A percentile compares a stretch with the other conserved stretches of the same genome.
Evolutionary conservation across 2,329 filamentous ascomycete species (phyloP).

Genomic region (Sporothrix phasma): DNA sequence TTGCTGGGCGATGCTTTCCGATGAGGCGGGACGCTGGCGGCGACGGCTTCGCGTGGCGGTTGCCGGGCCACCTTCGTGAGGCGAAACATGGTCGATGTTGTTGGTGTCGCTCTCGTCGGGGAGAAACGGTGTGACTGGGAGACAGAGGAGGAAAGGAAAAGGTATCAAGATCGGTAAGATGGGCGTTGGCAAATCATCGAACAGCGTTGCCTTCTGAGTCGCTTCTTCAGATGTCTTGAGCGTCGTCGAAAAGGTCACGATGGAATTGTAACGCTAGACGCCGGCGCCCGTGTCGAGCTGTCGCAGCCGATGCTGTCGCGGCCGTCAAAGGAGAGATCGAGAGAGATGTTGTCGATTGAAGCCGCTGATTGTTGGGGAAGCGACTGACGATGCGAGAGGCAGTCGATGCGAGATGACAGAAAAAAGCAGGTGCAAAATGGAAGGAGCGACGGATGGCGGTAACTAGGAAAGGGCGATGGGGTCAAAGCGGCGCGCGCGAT

Average conservation of each 20-base stretch:
- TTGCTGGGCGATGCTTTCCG: slow-evolving; percentile 44
- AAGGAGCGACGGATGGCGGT: slow-evolving; percentile 5
- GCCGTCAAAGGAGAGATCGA: not conserved
- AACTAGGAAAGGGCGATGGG: slow-evolving; percentile 11
- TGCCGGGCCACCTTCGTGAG: slow-evolving; percentile 42
- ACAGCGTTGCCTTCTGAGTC: not conserved
- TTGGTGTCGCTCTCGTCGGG: not conserved
- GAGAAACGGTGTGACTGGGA: too few relatives aligned
- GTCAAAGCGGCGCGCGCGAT: slow-evolving; percentile 1
- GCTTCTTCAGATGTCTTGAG: not conserved
- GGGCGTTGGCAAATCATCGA: slow-evolving; percentile 11
- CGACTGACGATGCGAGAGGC: slow-evolving; percentile 4
- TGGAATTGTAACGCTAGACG: not conserved
- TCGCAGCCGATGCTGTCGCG: not conserved
- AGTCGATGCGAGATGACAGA: slow-evolving; percentile 3
- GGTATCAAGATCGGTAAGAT: not conserved
- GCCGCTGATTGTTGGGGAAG: not conserved
- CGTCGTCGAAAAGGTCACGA: not conserved
- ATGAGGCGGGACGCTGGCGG: slow-evolving; percentile 48
- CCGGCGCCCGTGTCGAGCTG: not conserved
- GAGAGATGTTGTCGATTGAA: not conserved
- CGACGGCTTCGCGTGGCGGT: slow-evolving; percentile 51
- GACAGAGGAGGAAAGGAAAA: not conserved
- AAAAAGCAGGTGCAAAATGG: not conserved
- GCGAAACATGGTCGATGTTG: slow-evolving; percentile 44